phyloP scores from a whole-genome alignment of 306 rosid genomes.

The Gynostemma pentaphyllum region DNA sequence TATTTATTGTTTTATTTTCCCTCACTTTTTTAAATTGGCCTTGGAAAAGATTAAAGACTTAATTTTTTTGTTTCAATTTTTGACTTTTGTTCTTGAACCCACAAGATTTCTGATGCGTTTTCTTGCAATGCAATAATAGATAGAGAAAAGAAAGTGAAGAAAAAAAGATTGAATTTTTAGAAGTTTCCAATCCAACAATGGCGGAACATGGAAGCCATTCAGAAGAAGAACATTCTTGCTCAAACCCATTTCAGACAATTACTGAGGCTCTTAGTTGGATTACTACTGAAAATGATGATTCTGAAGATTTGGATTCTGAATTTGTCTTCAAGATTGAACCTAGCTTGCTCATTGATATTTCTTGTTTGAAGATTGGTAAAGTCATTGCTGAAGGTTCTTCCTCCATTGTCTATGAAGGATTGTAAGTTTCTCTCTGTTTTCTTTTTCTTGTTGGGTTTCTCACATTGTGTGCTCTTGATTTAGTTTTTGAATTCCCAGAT shows the following conservation, averaged over 20 bases:
- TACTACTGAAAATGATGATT: neutral
- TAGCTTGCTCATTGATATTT: constrained; percentile 20
- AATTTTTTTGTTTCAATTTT: neutral
- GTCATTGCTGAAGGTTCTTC: constrained; percentile 24
- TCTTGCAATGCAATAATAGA: constrained; percentile 12
- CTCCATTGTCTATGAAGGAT: constrained; percentile 37
- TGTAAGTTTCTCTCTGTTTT: constrained; percentile 25
- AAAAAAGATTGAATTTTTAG: too few relatives aligned
- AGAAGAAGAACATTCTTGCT: neutral
- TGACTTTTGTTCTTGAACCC: neutral
- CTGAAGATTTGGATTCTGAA: neutral
- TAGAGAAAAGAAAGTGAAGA: neutral
- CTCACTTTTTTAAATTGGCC: neutral
- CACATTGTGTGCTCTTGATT: constrained; percentile 6
- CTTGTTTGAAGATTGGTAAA: constrained; percentile 14
- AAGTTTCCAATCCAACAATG: constrained; percentile 33
- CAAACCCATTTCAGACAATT: neutral
- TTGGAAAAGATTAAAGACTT: neutral
- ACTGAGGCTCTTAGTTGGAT: neutral
- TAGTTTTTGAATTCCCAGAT: neutral
- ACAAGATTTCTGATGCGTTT: neutral
- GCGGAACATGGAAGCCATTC: neutral
- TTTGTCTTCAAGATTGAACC: constrained; percentile 31
- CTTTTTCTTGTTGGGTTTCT: constrained; percentile 5
- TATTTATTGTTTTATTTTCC: too few relatives aligned